Evolutionary conservation across 106 monocot species (phyloP), one percentile per base, ranked within the genome.

Genomic region (Dioscorea zingiberensis): DNA sequence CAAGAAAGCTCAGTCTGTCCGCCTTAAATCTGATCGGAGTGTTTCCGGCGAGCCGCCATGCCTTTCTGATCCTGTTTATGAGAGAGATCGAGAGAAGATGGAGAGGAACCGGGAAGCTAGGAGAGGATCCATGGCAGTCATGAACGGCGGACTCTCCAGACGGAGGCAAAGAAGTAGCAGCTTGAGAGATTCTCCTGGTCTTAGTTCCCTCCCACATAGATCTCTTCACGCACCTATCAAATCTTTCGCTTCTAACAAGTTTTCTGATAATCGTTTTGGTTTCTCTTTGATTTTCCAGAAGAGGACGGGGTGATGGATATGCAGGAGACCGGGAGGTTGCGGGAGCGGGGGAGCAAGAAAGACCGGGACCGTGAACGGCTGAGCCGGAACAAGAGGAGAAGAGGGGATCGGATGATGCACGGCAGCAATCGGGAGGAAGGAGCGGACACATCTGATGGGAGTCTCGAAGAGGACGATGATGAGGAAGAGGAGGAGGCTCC

Each of bases 351-450:
- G 48, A 47, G 69, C 48, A 94, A 87, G 81, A 90, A 83, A 65
- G 90, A 94, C 57, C 69, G 85, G 68, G 94, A 95, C 72, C 85
- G 83, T 51, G 94, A 91, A 25, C 85, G 94, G 81, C 87, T 83
- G 59, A 75, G 66, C 47, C 70, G 83, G 44, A 81, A 72, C 55
- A 86, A 89, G 84, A 66, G 89, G 71, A 79, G 97, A 76, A 75
- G 84, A 69, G 86, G 83, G 16, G 97, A 93, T 46, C 78, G 78
- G 76, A 29, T 80, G 72, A 59, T 87, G 62, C 85, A 82, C 71
- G 81, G 75, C 14, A 66, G 82, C 21, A 68, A 70, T 21, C 49
- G 78, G 27, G 85, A 79, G 12, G 88, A 85, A 21, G 78, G 69
- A 21, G 84, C 71, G 3, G 84, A 85, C 16, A 86, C 65, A 62